Base-by-base conservation (phyloP, 2,329 filamentous ascomycete species). In the Claviceps humidiphila region DNA sequence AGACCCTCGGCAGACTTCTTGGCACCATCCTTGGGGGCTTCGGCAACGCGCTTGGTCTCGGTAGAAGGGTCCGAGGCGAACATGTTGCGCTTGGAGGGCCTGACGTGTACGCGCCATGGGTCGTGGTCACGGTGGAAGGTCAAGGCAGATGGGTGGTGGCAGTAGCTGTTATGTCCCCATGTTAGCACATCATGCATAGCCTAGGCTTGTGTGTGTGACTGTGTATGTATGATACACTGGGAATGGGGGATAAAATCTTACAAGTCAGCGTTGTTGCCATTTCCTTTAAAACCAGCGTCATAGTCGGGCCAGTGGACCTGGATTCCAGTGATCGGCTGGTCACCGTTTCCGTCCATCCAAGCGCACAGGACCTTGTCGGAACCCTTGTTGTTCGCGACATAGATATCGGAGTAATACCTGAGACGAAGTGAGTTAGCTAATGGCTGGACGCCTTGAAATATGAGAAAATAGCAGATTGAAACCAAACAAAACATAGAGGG, bases 401-500 rank as follows among this genome's bases (percentile, higher is more conserved):
- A 38, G 7, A 50, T 50, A 4, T 50, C 40, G 11, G 49, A 50
- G 14, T 50, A 50, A 4, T 37, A 50, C 49, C 49, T 50, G 30
- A 37, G 30, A 34, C 1, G 30, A 34, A 34, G 3, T 0, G 30
- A 3, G 9, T 34, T 11, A 34, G 30, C 3, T 11, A 34, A 9
- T 11, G 30, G 30, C 9, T 4, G 3, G 9, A 2, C n/a, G n/a
- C n/a, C n/a, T n/a, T n/a, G n/a, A n/a, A n/a, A n/a, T n/a, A n/a
- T n/a, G n/a, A n/a, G n/a, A n/a, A n/a, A n/a, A n/a, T n/a, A n/a
- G n/a, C n/a, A 22, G 7, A 26, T 26, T 26, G 26, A 26, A 8
- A 26, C 7, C 26, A 26, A 26, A 7, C 1, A 8, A n/a, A n/a
- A n/a, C n/a, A 26, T 11, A 30, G 30, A 11, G 30, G 9, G 30